Percentiles rank a stretch among this genome's conserved stretches.
Evolutionary conservation across 2,329 filamentous ascomycete species (phyloP).

Genomic region (Penicillium capsulatum): DNA sequence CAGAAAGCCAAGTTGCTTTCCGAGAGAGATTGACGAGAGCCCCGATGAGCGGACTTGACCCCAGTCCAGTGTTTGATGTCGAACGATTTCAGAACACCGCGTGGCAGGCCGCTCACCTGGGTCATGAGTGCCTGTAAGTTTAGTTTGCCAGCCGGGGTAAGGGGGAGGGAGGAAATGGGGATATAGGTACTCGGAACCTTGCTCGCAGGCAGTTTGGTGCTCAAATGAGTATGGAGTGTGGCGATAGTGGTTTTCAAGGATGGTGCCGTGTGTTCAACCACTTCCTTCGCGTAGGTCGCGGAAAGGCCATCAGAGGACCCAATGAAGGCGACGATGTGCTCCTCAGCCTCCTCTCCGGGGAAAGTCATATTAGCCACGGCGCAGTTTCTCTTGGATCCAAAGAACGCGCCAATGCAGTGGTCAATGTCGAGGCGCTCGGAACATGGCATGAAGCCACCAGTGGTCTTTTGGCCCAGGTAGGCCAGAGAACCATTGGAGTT

Average conservation of each 20-base stretch:
- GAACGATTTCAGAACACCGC: conserved; percentile 11
- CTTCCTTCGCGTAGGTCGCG: not conserved
- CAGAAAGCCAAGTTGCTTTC: conserved; percentile 42
- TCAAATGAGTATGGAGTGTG: conserved; percentile 22
- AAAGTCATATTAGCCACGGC: conserved; percentile 17
- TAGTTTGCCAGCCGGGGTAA: conserved; percentile 32
- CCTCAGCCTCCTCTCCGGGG: not conserved
- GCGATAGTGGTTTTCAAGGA: conserved; percentile 13
- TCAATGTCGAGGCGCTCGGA: conserved; percentile 12
- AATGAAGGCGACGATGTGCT: conserved; percentile 22
- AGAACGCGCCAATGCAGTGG: conserved; percentile 9
- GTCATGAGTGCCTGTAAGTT: conserved; percentile 23
- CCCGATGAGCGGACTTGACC: conserved; percentile 10
- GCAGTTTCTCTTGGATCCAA: conserved; percentile 17
- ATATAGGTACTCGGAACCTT: conserved; percentile 37
- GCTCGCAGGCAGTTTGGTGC: conserved; percentile 25
- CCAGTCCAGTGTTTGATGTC: conserved; percentile 19
- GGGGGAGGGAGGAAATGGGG: conserved; percentile 30
- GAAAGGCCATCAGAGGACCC: conserved; percentile 4
- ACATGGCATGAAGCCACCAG: not conserved
- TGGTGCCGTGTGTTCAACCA: conserved; percentile 13
- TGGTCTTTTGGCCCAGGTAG: conserved; percentile 32
- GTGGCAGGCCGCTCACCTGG: conserved; percentile 13
- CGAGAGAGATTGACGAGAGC: conserved; percentile 13
- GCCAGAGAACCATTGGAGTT: conserved; percentile 34